phyloP scores from a whole-genome alignment of 1,139 yeast genomes.

The Diutina scorzettiae region DNA sequence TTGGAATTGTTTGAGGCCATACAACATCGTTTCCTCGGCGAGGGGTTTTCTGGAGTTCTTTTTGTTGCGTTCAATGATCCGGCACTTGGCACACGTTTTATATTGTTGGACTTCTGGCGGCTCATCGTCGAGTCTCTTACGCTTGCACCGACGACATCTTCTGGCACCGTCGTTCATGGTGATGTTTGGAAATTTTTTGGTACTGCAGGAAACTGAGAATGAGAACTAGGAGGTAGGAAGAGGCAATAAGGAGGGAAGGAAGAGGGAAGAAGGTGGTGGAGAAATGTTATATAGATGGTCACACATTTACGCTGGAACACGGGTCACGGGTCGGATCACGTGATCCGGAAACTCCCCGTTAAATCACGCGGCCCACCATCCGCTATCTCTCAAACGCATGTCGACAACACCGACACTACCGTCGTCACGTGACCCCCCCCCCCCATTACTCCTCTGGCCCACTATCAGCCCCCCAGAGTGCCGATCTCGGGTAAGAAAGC shows the following conservation, averaged over 20 bases:
- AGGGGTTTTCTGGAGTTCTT: slow-evolving; percentile 31
- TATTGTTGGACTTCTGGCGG: slow-evolving; percentile 48
- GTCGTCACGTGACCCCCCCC: too few relatives aligned
- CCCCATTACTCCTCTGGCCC: too few relatives aligned
- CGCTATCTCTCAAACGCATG: too few relatives aligned
- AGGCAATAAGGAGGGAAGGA: background rate
- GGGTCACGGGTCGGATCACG: too few relatives aligned
- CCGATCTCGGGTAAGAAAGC: too few relatives aligned
- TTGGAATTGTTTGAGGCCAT: slow-evolving; percentile 36
- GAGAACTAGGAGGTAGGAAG: background rate
- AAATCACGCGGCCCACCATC: too few relatives aligned
- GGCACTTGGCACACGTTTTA: slow-evolving; percentile 49
- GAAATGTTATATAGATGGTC: too few relatives aligned
- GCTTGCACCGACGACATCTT: slow-evolving; percentile 49
- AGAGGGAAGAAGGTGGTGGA: background rate
- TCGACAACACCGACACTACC: too few relatives aligned
- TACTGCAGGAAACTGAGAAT: background rate
- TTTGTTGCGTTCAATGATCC: slow-evolving; percentile 41
- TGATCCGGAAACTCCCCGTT: too few relatives aligned
- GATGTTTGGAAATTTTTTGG: too few relatives aligned
- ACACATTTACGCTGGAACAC: too few relatives aligned
- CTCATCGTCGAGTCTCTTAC: slow-evolving; percentile 46
- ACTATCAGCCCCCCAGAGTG: too few relatives aligned
- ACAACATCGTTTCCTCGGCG: slow-evolving; percentile 38
- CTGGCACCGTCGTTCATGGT: slow-evolving; percentile 13